Evolutionary conservation across 441 rosid species (phyloP), one percentile per base, ranked within the genome.

Genomic region (Jatropha podagrica): DNA sequence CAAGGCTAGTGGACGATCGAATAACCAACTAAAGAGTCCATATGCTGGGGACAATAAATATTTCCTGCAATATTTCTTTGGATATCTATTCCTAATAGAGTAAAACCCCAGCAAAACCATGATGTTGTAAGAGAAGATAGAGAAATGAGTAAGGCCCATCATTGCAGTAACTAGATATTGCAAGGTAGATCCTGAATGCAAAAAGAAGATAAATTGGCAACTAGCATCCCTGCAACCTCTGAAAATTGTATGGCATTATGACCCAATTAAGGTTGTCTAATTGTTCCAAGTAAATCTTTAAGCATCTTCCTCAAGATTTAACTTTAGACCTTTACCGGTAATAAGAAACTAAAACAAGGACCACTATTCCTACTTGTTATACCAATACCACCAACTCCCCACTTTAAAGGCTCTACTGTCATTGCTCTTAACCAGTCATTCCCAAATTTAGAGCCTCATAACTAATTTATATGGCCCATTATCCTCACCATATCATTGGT

Each of bases 301-400:
- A 61, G 17, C 37, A 48, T 51, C 17, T 32, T 40, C 46, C 68
- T 38, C 18, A 0, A 51, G 65, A 46, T 67, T 40, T 62, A 61
- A n/a, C 54, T 62, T 61, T 2, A 18, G 18, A 56, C 15, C 48
- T 13, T 55, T 58, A 32, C 49, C 51, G 5, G 44, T 66, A 37
- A 12, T 59, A 1, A 8, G 61, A 73, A 68, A 78, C 18, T 72
- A 51, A 60, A 32, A 61, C 40, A 77, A 77, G 60, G 67, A 44
- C 13, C 59, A 9, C 67, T 61, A 72, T 60, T 46, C 58, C 44
- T 13, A 65, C 60, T 37, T 11, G 37, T 13, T 9, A 14, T 48
- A 74, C 54, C 55, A 67, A 44, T 27, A 65, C 40, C 55, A 54
- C 38, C 59, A 55, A 46, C 56, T 61, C 42, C 14, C 44, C 12